Evolutionary conservation across 2,329 filamentous ascomycete species (phyloP), one percentile per base, ranked within the genome.

Genomic region (Macrophomina phaseolina): DNA sequence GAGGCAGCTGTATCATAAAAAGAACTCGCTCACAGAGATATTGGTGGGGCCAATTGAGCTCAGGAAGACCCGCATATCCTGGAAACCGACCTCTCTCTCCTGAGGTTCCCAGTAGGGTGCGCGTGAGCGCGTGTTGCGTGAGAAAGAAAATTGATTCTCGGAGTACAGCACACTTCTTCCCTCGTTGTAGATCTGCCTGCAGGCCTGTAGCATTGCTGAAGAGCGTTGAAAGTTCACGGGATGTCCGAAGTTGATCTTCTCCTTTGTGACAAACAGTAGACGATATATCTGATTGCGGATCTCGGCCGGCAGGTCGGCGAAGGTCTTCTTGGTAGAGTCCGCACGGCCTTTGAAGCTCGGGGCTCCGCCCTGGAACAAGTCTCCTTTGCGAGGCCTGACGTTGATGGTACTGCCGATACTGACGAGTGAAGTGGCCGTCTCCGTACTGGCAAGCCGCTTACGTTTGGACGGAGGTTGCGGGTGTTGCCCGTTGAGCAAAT

Each of bases 281-380:
- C 78, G 75, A 69, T 85, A 85, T 45, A 85, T 76, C 18, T 79
- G 77, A 68, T 84, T 83, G 14, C 83, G 78, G 4, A 85, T 69
- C 69, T 85, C 83, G 73, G 71, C 4, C 73, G 76, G n/a, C 78
- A 67, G 56, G 73, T 73, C 4, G 81, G 80, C 4, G 80, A 81
- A 66, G 82, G 40, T 34, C 36, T 51, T 66, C 46, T 67, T 51
- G 28, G 40, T 46, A 6, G 30, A 11, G 36, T 34, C 53, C 16
- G 30, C 30, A 18, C 51, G 42, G 8, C 34, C 36, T 11, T 40
- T 60, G 48, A 34, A 40, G 23, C 18, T 18, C 5, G 46, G 28
- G 7, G 8, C 23, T 3, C 46, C 46, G 34, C 28, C 23, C 6
- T 40, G 23, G 28, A 40, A 30, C 7, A 48, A 16, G 5, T 30